Base-by-base conservation (phyloP, 768 basidiomycete species). In the Naematelia aurantialba region DNA sequence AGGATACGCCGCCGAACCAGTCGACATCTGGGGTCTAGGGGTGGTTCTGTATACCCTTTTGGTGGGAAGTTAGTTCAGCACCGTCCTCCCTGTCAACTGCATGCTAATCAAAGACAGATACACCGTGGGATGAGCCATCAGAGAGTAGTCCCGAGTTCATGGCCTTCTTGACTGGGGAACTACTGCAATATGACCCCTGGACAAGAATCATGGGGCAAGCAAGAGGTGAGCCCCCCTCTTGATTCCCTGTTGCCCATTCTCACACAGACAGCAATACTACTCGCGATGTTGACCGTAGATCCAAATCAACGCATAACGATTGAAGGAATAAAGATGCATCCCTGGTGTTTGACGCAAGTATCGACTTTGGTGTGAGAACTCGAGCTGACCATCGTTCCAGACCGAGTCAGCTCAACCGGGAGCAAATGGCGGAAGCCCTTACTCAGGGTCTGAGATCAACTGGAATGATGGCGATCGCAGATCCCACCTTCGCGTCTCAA, bases 41-140 rank as follows among this genome's bases (percentile, higher is more conserved):
- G 89, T 98, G 25, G 94, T 99, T 47, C 79, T 99, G 0, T 98
- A 89, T 73, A 89, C 94, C 0, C 79, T 99, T 47, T 80, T 98
- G 0, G 86, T 83, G 5, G 96, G 96, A 48, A 98, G 94, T 94
- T 42, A 61, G 74, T 74, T 45, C 0, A 4, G n/a, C 2, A 46
- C 8, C 24, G 22, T 30, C 52, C 25, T 3, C 31, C 52, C 11
- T n/a, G n/a, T n/a, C 8, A 27, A n/a, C 26, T 11, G 1, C 21
- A 2, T n/a, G 27, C 26, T 29, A 39, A 14, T 22, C 14, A n/a
- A 14, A 21, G 11, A 45, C 25, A 97, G 93, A 96, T 70, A 97
- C 96, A 0, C 96, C 96, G 1, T 98, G 96, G 96, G 96, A 97
- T 69, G 88, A 93, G 71, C 91, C 96, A 2, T 90, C 91, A 0